Evolutionary conservation across 2,329 filamentous ascomycete genomes (phyloP).

Genomic region (Arthrobotrys sphaeroides): DNA sequence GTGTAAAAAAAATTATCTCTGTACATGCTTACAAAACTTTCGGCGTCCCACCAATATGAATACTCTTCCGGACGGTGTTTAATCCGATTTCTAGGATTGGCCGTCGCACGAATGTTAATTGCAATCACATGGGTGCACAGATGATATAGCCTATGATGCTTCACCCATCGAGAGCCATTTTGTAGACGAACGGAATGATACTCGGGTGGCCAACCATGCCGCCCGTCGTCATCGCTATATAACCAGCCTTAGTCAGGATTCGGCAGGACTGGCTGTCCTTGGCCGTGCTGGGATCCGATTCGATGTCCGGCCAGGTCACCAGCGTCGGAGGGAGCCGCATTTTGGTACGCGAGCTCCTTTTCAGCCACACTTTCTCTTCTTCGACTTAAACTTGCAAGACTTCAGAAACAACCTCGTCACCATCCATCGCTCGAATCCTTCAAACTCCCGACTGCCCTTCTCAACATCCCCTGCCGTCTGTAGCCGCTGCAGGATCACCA

Average conservation of each 20-base stretch:
- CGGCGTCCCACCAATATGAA: not conserved
- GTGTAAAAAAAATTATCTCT: conserved; percentile 16
- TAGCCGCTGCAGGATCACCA: not conserved
- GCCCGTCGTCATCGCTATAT: conserved; percentile 15
- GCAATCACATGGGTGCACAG: conserved; percentile 27
- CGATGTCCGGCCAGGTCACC: conserved; percentile 3
- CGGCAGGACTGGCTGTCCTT: conserved; percentile 20
- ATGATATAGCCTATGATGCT: not conserved
- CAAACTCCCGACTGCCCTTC: conserved; percentile 19
- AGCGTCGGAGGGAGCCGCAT: conserved; percentile 21
- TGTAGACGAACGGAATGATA: not conserved
- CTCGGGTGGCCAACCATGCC: not conserved
- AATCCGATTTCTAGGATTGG: conserved; percentile 5
- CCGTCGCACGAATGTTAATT: not conserved
- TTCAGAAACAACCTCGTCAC: conserved; percentile 21
- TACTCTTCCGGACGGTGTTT: conserved; percentile 3
- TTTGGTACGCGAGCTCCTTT: conserved; percentile 49
- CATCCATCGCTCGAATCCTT: conserved; percentile 18
- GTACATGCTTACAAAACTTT: conserved; percentile 12
- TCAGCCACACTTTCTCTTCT: conserved; percentile 38
- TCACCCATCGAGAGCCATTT: conserved; percentile 6
- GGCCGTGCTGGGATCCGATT: not conserved
- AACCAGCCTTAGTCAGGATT: conserved; percentile 1
- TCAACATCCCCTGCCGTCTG: conserved; percentile 4
- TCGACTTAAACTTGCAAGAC: conserved; percentile 19